These are phyloP conservation scores for Clonostachys sp. DNA, from an alignment of 2,329 filamentous ascomycete genomes.

Conservation along the genomic window DNA sequence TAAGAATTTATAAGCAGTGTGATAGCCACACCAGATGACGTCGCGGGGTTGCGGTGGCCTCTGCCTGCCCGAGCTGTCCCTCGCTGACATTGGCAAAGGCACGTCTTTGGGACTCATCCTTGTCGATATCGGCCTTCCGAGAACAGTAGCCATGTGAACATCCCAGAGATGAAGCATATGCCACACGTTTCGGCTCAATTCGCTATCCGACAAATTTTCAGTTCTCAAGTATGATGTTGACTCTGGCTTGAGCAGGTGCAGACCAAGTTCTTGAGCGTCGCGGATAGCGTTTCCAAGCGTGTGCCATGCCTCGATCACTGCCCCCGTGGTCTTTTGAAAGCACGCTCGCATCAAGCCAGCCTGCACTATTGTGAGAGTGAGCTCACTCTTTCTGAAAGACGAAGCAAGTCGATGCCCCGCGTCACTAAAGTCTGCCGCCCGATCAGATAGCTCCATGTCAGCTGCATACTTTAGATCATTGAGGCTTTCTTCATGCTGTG, in stretches of 20 bases:
- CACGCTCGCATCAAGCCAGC: constrained; percentile 3
- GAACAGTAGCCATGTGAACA: constrained; percentile 5
- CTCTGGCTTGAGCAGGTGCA: constrained; percentile 1
- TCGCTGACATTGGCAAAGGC: not conserved
- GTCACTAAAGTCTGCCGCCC: constrained; percentile 4
- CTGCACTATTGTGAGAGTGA: constrained; percentile 2
- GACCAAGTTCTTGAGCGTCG: constrained; percentile 6
- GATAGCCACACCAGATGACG: constrained; percentile 5
- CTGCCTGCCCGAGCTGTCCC: not conserved
- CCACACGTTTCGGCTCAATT: constrained; percentile 2
- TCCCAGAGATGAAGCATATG: constrained; percentile 5
- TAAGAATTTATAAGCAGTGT: constrained; percentile 4
- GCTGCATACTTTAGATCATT: constrained; percentile 5
- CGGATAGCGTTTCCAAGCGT: constrained; percentile 4
- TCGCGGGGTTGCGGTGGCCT: not conserved
- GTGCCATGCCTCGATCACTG: constrained; percentile 5
- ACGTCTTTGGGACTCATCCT: constrained; percentile 1
- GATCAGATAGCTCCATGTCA: constrained; percentile 4
- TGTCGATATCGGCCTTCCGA: constrained; percentile 4
- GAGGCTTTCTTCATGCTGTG: constrained; percentile 1
- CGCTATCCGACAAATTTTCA: not conserved
- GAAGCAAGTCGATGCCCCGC: constrained; percentile 1
- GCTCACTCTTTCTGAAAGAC: not conserved
- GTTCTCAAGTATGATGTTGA: not conserved
- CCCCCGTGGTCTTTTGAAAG: constrained; percentile 4